Base-by-base conservation (phyloP, 257 asterid genomes). In the Primulina eburnea region DNA sequence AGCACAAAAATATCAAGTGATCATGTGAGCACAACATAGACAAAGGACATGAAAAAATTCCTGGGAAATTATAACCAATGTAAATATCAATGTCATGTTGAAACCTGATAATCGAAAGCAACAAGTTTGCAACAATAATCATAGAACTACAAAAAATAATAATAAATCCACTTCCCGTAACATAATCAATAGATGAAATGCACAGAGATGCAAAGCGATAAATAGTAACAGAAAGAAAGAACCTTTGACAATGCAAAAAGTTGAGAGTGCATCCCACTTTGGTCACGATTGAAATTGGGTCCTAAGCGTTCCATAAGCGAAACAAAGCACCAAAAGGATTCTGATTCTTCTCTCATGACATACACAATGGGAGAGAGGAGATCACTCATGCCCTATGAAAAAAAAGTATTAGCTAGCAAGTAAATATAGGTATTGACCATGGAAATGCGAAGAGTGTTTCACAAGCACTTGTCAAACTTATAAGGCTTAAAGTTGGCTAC, bases 261-360 rank as follows among this genome's bases (percentile, higher is more conserved):
- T 85, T 94, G 99, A 61, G 97, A 79, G 76, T 94, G 99, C 97
- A 91, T 90, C 82, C 99, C 99, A 78, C 85, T 94, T 73, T 94
- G 99, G 77, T 94, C 99, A 32, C 99, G 93, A 64, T 91, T 94
- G 81, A 94, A 94, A 84, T 94, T 94, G 71, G 98, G 99, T 71
- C 99, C 99, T 75, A 91, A 93, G 38, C 95, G 97, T 77, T 89
- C 96, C 97, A 94, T 86, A 71, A 94, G 92, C 35, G 43, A 74
- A 77, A 84, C 97, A 76, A 94, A 94, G 84, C 99, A 91, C 99
- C 99, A 94, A 79, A 94, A 94, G 47, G 99, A 84, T 83, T 86
- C 85, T 53, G 95, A 80, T 81, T 94, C 99, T 69, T 94, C 96
- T 73, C 78, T 82, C 93, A 94, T 91, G 35, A 94, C 92, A 85